phyloP scores from a whole-genome alignment of 208 protist species.

The Kentomonas sorsogonicus region DNA sequence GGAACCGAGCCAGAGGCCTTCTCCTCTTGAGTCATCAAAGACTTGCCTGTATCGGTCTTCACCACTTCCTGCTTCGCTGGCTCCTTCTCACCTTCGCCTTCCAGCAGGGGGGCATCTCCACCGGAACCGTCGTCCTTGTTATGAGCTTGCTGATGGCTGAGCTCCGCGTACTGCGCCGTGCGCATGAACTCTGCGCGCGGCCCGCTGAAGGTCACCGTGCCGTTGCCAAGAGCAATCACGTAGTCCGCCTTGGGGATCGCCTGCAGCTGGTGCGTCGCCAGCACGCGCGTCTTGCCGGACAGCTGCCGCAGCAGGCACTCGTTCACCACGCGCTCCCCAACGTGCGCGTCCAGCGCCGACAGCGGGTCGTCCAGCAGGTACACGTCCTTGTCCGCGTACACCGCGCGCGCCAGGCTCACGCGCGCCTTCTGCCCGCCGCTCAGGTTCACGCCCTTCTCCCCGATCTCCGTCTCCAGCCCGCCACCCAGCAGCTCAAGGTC shows the following conservation, averaged over 20 bases:
- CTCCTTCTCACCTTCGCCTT: slow-evolving; percentile 9
- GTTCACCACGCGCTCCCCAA: slow-evolving; percentile 44
- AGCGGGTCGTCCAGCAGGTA: slow-evolving; percentile 92
- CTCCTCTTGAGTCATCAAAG: slow-evolving; percentile 64
- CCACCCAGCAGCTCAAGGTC: slow-evolving; percentile 78
- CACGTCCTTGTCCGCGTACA: slow-evolving; percentile 81
- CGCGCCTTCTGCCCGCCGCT: slow-evolving; percentile 88
- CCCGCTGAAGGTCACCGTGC: slow-evolving; percentile 47
- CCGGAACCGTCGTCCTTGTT: background rate
- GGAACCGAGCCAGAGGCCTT: slow-evolving; percentile 53
- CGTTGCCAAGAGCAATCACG: slow-evolving; percentile 78
- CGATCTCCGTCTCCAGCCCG: slow-evolving; percentile 88
- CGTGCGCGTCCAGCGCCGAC: slow-evolving; percentile 90
- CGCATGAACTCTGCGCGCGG: slow-evolving; percentile 24
- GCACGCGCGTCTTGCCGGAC: slow-evolving; percentile 72
- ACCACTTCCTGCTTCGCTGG: slow-evolving; percentile 22
- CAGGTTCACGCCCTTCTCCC: slow-evolving; percentile 85
- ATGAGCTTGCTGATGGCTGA: slow-evolving; percentile 2
- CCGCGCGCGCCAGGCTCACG: slow-evolving; percentile 80
- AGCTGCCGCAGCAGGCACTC: slow-evolving; percentile 56
- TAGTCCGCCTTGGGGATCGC: slow-evolving; percentile 70
- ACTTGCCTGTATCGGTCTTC: slow-evolving; percentile 11
- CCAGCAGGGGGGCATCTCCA: background rate
- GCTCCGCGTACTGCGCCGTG: slow-evolving; percentile 11
- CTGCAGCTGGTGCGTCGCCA: slow-evolving; percentile 95